Base-by-base conservation (phyloP, 2,329 filamentous ascomycete genomes). In the Graphilbum fragrans region DNA sequence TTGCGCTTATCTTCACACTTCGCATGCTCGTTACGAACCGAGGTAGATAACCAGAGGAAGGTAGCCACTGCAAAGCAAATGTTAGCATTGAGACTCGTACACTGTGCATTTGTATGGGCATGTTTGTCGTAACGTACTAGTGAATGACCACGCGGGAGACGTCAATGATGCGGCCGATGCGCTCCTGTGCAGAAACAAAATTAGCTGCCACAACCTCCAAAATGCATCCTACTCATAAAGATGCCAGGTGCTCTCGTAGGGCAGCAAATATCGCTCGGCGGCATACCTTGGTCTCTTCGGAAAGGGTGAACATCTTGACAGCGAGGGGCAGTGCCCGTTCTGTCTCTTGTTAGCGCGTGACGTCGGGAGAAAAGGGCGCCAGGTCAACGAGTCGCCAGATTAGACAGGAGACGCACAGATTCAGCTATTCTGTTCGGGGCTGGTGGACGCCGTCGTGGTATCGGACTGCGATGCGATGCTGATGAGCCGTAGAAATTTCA, bases 31-130 rank as follows among this genome's bases (percentile, higher is more conserved):
- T 37, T 32, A 49, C 46, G 37, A 80, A 92, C 86, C 92, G 55
- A 98, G 82, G 65, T 96, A 98, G 63, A 98, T 75, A 61, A 98
- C 93, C 63, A 98, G 66, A 54, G 92, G 92, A 45, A 98, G 77
- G 65, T 96, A 98, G 62, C 92, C 92, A 72, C 86, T 93, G 54
- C 40, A 25, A n/a, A n/a, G n/a, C n/a, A 41, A 16, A 41, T 38
- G 56, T 72, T 50, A 71, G 63, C 49, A 23, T 17, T 19, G n/a
- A n/a, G 7, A 27, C 23, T 12, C 23, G 23, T 27, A 7, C 23
- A 27, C 29, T 6, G 14, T 19, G 8, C 11, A 4, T 8, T 16
- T n/a, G 4, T 42, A 20, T 9, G 8, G 4, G 3, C 20, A 22
- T 14, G 31, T 17, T 35, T n/a, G 18, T 16, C n/a, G 29, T 5